Percentiles rank a stretch among this genome's conserved stretches.
Conservation (phyloP, 768 basidiomycete genomes). For the Auriscalpium microsporum region DNA sequence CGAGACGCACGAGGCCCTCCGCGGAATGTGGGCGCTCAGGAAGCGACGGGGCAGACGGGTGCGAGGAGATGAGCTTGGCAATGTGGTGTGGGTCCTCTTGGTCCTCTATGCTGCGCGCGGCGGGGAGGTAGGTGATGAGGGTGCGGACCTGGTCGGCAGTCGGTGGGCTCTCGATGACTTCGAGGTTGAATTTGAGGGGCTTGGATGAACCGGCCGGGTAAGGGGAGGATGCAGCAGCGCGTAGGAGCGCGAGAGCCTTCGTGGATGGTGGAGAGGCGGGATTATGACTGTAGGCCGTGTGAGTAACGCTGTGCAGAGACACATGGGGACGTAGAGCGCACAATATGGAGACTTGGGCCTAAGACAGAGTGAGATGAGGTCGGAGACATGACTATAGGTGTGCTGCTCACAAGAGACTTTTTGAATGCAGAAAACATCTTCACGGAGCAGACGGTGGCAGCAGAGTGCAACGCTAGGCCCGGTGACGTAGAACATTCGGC, state of each 20-base stretch:
- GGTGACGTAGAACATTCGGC: too few species aligned
- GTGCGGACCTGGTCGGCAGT: constrained; percentile 60
- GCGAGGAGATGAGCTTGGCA: constrained; percentile 49
- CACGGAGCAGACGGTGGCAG: too few species aligned
- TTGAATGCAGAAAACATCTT: constrained; percentile 15
- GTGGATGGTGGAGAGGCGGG: constrained; percentile 56
- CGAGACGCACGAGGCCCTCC: constrained; percentile 42
- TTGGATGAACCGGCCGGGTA: constrained; percentile 47
- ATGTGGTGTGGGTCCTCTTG: constrained; percentile 19
- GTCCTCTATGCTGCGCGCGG: constrained; percentile 21
- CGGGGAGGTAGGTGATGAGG: constrained; percentile 52
- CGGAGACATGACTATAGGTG: neutral
- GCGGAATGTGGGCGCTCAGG: constrained; percentile 31
- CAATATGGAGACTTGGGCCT: constrained; percentile 15
- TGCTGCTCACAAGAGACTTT: constrained; percentile 6
- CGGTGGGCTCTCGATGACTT: constrained; percentile 61
- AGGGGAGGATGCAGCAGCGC: constrained; percentile 46
- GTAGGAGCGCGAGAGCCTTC: constrained; percentile 52
- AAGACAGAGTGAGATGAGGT: neutral
- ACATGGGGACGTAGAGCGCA: neutral
- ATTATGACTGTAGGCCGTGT: constrained; percentile 41
- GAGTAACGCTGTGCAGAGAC: neutral
- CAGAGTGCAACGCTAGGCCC: too few species aligned
- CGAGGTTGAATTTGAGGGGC: constrained; percentile 62
- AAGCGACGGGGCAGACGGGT: constrained; percentile 37